Percentiles rank a stretch among this genome's conserved stretches.
phyloP scores from a whole-genome alignment of 2,329 filamentous ascomycete species.

The Dothideomycetes sp. region DNA sequence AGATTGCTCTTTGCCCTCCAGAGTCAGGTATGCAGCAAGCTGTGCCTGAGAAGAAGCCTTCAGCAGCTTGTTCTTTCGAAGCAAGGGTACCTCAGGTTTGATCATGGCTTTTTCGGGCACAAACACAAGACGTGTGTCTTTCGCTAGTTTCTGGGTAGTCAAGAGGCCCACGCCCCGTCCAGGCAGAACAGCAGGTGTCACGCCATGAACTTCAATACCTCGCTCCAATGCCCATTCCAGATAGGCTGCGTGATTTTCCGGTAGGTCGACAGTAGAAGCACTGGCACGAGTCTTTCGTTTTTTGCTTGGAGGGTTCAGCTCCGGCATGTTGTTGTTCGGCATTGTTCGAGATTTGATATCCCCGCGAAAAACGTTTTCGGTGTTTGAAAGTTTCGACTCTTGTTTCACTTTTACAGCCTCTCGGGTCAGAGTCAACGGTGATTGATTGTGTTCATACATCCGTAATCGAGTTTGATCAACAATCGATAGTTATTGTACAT shows the following conservation, averaged over 20 bases:
- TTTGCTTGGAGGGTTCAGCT: neutral
- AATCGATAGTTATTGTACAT: too few relatives aligned
- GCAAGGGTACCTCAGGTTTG: constrained; percentile 47
- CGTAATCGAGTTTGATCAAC: too few relatives aligned
- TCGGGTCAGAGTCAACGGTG: too few relatives aligned
- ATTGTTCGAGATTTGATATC: too few relatives aligned
- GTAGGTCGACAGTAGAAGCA: neutral
- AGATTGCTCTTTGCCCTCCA: neutral
- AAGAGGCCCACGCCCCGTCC: constrained; percentile 72
- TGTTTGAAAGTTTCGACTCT: too few relatives aligned
- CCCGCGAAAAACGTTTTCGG: too few relatives aligned
- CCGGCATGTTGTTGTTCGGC: too few relatives aligned
- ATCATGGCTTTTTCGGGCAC: constrained; percentile 58
- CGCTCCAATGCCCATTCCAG: constrained; percentile 57
- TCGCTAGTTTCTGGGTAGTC: constrained; percentile 55
- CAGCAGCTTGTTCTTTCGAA: constrained; percentile 31
- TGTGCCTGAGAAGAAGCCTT: constrained; percentile 49
- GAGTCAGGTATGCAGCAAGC: constrained; percentile 44
- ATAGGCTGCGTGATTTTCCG: constrained; percentile 44
- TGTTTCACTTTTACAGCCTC: too few relatives aligned
- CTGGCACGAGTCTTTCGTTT: neutral
- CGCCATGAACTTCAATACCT: constrained; percentile 58
- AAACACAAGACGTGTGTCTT: constrained; percentile 52
- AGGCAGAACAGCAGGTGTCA: constrained; percentile 57
- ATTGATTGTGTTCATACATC: too few relatives aligned